phyloP scores from a whole-genome alignment of 106 monocot genomes.

The Platanthera zijinensis region DNA sequence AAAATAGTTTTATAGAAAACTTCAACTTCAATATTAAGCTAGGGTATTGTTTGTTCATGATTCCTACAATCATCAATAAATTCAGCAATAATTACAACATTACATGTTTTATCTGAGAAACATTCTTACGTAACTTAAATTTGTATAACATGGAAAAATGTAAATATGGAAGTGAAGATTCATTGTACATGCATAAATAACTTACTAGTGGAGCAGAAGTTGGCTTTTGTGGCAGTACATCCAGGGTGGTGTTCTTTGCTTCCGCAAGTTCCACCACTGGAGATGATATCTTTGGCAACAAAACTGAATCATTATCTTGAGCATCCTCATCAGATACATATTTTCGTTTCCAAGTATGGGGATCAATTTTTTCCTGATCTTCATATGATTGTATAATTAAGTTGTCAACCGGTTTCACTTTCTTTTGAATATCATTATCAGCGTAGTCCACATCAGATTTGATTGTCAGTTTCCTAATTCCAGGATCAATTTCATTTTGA shows the following conservation, averaged over 20 bases:
- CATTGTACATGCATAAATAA: neutral
- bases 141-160: neutral
- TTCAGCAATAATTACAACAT: neutral
- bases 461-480: neutral
- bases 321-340: neutral
- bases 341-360: constrained; percentile 1
- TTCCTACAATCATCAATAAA: neutral
- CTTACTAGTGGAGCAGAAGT: constrained; percentile 4
- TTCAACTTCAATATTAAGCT: neutral
- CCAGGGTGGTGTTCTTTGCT: neutral
- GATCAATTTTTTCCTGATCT: neutral
- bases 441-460: neutral
- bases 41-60: neutral
- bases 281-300: constrained; percentile 9
- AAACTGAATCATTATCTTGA: constrained; percentile 8
- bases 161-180: neutral
- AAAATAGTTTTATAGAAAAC: neutral
- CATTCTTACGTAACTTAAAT: neutral
- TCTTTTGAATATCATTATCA: constrained; percentile 2
- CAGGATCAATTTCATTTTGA: neutral
- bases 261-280: constrained; percentile 9
- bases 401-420: neutral
- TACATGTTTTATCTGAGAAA: neutral
- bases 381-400: neutral
- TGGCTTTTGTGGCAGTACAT: constrained; percentile 5